Conservation (phyloP, 192 early-diverging fungal genomes). For the Coemansia sp. region DNA sequence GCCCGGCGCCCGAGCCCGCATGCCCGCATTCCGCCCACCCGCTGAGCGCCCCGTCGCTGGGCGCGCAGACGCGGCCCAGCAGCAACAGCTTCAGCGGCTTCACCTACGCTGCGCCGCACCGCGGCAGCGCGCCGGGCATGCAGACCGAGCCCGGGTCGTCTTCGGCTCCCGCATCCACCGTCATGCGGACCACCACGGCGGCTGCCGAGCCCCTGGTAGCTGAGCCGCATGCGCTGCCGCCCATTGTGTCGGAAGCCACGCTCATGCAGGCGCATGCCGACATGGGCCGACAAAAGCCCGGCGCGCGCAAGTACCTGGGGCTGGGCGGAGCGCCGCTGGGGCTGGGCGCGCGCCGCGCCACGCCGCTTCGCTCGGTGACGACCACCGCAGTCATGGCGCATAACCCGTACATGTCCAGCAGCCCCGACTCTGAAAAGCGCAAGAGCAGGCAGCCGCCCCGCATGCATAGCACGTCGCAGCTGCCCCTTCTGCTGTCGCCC, state of each 20-base stretch:
- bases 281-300: conserved; percentile 1
- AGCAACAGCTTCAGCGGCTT: conserved; percentile 46
- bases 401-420: conserved; percentile 7
- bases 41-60: conserved; percentile 25
- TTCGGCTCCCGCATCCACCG: conserved; percentile 42
- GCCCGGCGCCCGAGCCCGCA: conserved; percentile 28
- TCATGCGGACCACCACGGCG: conserved; percentile 17
- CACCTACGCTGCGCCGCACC: conserved; percentile 1
- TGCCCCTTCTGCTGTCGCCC: conserved; percentile 51
- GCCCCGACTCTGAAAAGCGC: neutral
- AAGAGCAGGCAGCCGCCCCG: neutral
- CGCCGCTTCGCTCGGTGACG: conserved; percentile 34
- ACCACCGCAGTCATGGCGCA: conserved; percentile 39
- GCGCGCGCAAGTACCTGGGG: conserved; percentile 37
- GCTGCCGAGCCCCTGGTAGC: neutral
- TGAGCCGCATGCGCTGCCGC: conserved; percentile 20
- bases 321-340: conserved; percentile 35
- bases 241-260: conserved; percentile 35
- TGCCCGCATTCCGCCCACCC: conserved; percentile 24
- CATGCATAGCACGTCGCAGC: conserved; percentile 9
- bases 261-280: conserved; percentile 19
- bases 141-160: conserved; percentile 20
- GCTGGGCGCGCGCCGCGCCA: conserved; percentile 20
- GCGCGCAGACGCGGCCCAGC: conserved; percentile 26
- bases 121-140: neutral